Percentiles rank a stretch among this genome's conserved stretches.
These are phyloP conservation scores for Zoysia matrella DNA, from an alignment of 202 grass and related monocot genomes.

Conservation along the genomic window DNA sequence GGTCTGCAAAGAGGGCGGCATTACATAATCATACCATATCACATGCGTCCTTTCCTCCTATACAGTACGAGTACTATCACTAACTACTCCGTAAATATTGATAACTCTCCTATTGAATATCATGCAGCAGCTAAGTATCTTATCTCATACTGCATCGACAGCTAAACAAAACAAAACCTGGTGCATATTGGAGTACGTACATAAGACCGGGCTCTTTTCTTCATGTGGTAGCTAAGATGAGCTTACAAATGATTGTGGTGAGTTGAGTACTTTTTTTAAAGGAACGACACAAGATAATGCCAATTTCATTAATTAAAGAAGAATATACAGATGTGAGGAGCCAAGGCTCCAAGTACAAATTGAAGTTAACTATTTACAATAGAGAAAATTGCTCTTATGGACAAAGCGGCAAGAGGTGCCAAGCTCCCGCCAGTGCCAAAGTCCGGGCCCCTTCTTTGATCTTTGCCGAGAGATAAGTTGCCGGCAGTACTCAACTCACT, in stretches of 20 bases:
- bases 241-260: constrained; percentile 33
- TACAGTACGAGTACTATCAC: constrained; percentile 18
- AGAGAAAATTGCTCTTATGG: no score
- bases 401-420: no score
- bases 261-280: no score
- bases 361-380: no score
- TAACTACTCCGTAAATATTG: not conserved
- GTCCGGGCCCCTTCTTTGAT: no score
- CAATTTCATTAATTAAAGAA: no score
- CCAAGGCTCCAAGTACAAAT: no score
- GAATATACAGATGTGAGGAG: no score
- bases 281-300: no score
- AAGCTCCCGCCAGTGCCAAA: no score
- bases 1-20: constrained; percentile 53
- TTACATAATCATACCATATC: constrained; percentile 52
- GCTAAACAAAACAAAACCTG: constrained; percentile 46
- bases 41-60: constrained; percentile 50
- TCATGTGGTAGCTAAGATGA: constrained; percentile 39
- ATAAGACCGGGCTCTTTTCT: not conserved
- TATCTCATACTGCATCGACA: constrained; percentile 41
- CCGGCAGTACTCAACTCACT: no score
- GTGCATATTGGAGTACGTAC: not conserved
- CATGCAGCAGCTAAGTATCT: constrained; percentile 32
- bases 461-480: no score
- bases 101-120: constrained; percentile 40